A percentile compares a stretch with the other conserved stretches of the same genome.
Evolutionary conservation across 306 rosid species (phyloP).

Genomic region (Canavalia ensiformis): DNA sequence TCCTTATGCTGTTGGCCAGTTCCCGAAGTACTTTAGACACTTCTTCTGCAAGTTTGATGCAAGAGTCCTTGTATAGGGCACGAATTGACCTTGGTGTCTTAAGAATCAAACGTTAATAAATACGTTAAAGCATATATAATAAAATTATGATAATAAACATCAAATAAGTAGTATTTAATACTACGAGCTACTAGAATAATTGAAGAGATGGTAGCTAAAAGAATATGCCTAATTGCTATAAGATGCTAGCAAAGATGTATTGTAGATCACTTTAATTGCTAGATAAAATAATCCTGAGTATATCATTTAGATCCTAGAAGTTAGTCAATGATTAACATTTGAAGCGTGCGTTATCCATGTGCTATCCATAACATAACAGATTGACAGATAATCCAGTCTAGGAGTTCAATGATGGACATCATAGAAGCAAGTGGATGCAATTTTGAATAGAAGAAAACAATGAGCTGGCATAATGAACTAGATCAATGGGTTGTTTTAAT

Average conservation of each 20-base stretch:
- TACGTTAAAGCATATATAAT: not conserved
- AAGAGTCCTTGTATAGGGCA: conserved; percentile 73
- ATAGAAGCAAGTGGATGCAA: conserved; percentile 28
- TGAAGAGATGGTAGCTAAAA: conserved; percentile 10
- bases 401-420: conserved; percentile 20
- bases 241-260: too few relatives aligned
- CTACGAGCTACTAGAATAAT: not conserved
- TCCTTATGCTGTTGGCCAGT: conserved; percentile 71
- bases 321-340: conserved; percentile 8
- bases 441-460: not conserved
- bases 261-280: not conserved
- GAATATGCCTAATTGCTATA: not conserved
- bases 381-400: conserved; percentile 29
- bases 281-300: not conserved
- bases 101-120: not conserved
- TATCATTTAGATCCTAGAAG: conserved; percentile 30
- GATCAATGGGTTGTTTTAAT: not conserved
- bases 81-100: conserved; percentile 77
- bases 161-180: conserved; percentile 17
- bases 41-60: conserved; percentile 71
- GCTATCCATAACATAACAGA: conserved; percentile 21
- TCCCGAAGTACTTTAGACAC: conserved; percentile 70
- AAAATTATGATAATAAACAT: not conserved
- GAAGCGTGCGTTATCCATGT: conserved; percentile 37
- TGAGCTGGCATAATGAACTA: conserved; percentile 12